Base-by-base conservation (phyloP, 140 eudicot species). In the Anethum foeniculum region DNA sequence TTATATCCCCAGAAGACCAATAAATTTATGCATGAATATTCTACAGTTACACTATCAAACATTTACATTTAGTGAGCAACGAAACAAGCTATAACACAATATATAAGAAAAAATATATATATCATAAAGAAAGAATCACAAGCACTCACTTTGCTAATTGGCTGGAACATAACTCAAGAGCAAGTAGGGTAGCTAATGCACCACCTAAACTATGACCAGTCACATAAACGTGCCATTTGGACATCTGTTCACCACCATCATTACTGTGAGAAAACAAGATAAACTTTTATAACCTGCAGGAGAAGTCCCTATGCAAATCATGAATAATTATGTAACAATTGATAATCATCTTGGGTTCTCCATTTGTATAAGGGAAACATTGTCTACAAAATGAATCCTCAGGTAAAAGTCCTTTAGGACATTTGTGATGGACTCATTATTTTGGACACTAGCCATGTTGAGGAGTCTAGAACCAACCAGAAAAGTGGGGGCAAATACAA, bases 181-280 rank as follows among this genome's bases (percentile, higher is more conserved):
- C 99, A 82, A 92, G 97, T 80, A 95, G 90, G 77, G 99, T 95
- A 64, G 99, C 99, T 44, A 95, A 86, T 68, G 99, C 97, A 78
- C 99, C 99, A 10, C 99, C 99, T 81, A 95, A 82, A 84, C 99
- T 95, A 86, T 95, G 99, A 74, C 99, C 99, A 41, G 99, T 95
- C 84, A 88, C 94, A 82, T 88, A 95, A 54, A 95, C 85, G 77
- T 95, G 97, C 97, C 99, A 95, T 83, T 86, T 89, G 72, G 87
- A 76, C 28, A 84, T 88, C 73, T 86, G 80, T 69, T 86, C 89
- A 68, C 75, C 79, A 46, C 80, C 90, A 60, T 86, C 96, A 75
- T 85, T 91, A 56, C 97, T 92, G 87, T 64, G 60, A 78, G 6
- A 80, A 80, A 86, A 43, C 74, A 76, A 49, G 18, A 77, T 72